phyloP scores from a whole-genome alignment of 768 basidiomycete species.

The Boletus edulis region DNA sequence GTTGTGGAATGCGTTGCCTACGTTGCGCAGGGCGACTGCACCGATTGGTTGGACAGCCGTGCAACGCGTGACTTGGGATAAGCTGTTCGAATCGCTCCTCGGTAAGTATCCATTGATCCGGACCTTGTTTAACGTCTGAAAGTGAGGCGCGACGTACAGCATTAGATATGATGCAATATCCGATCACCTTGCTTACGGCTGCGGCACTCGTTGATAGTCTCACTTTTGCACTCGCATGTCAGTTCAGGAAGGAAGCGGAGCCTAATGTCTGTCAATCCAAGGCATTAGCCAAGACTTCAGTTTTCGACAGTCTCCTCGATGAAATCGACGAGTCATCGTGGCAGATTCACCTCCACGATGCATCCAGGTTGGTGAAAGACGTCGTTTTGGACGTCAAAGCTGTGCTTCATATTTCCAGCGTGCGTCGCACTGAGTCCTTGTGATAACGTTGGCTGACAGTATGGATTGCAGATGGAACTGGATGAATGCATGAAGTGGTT shows the following conservation, averaged over 20 bases:
- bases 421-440: conserved; percentile 9
- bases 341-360: conserved; percentile 12
- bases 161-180: conserved; percentile 51
- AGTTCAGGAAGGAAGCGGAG: conserved; percentile 34
- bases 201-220: conserved; percentile 50
- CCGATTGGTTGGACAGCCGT: conserved; percentile 44
- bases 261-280: conserved; percentile 3
- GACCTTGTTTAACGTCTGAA: background rate
- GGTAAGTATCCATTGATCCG: conserved; percentile 13
- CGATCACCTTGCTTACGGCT: conserved; percentile 52
- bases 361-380: conserved; percentile 2
- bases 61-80: conserved; percentile 48
- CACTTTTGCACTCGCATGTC: conserved; percentile 35
- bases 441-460: background rate
- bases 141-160: conserved; percentile 32
- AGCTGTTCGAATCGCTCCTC: conserved; percentile 45
- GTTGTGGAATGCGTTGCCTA: conserved; percentile 54
- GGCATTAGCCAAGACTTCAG: background rate
- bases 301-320: background rate
- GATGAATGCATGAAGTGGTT: conserved; percentile 26
- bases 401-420: conserved; percentile 20
- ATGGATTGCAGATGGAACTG: conserved; percentile 20
- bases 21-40: conserved; percentile 42
- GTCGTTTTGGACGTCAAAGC: conserved; percentile 27
- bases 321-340: conserved; percentile 7